These are phyloP conservation scores for Lolium perenne DNA, from an alignment of 176 grass and related monocot species.

Conservation along the genomic window DNA sequence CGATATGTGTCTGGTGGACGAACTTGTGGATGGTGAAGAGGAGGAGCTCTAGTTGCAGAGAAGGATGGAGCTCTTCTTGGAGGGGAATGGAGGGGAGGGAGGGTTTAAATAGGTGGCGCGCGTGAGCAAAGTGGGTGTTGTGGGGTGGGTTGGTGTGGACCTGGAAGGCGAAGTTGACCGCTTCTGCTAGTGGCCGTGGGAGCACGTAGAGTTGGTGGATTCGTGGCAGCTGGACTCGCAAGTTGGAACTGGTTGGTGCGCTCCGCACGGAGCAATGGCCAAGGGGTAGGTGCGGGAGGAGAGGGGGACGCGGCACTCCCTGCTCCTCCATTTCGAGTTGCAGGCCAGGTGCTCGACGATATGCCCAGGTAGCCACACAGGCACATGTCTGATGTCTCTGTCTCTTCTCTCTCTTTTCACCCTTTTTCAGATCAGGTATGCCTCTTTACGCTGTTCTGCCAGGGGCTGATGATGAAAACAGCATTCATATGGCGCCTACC, in stretches of 20 bases:
- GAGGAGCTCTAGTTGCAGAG: constrained; percentile 34
- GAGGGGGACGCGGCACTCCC: neutral
- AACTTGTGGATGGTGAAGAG: constrained; percentile 28
- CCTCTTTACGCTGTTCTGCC: neutral
- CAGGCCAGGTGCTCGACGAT: constrained; percentile 1
- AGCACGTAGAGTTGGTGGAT: neutral
- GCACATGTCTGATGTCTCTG: neutral
- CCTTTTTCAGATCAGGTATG: neutral
- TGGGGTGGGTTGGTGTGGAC: constrained; percentile 38
- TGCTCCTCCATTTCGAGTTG: neutral
- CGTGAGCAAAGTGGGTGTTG: neutral
- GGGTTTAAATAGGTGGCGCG: constrained; percentile 64
- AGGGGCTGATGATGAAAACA: neutral
- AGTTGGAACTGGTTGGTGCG: constrained; percentile 6
- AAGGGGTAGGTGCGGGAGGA: neutral
- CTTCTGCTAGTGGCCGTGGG: neutral
- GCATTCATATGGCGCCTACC: neutral
- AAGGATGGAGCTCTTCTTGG: constrained; percentile 44
- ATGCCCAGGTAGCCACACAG: neutral
- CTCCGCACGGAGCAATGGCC: neutral
- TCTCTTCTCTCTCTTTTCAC: neutral
- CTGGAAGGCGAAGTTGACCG: neutral
- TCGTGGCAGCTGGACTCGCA: neutral
- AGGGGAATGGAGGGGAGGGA: constrained; percentile 28
- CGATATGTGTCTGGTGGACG: neutral